Evolutionary conservation across 2,329 filamentous ascomycete species (phyloP), one percentile per base, ranked within the genome.

Genomic region (Erysiphe pulchra): DNA sequence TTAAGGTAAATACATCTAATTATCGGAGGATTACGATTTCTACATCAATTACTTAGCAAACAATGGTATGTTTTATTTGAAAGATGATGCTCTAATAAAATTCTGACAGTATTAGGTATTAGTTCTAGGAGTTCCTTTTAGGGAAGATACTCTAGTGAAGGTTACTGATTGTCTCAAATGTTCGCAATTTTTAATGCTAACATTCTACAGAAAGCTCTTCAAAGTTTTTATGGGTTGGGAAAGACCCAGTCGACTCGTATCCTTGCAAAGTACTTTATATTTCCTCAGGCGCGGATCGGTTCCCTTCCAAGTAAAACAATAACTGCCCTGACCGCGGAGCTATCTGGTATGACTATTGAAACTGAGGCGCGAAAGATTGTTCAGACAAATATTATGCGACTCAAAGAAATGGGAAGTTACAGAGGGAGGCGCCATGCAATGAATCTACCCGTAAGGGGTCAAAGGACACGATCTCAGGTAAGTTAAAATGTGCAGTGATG

Each of bases 301-400:
- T 69, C 74, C 8, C 65, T 98, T 17, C 69, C 74, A 40, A 74
- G 77, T 48, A 76, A 80, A 59, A 86, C 84, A 49, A 66, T 93
- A 53, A 77, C 83, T 45, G 78, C 80, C 45, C 68, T 98, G 49
- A 90, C 80, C 18, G 80, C 80, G 44, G 83, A 92, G 57, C 68
- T 98, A 37, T 82, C 84, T 14, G 77, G 76, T 46, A 86, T 98
- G 83, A 92, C 80, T 49, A 83, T 95, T 55, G 90, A 94, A 62
- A 92, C 80, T 61, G 86, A 95, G 56, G 69, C 92, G 51, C 69
- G 75, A 56, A 73, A 80, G 58, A 65, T 82, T 48, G 64, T 94
- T 34, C 70, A 78, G 55, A 83, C 93, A 44, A 90, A 95, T 57
- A 92, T 98, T 54, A 69, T 69, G 59, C 69, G 87, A 48, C 57